phyloP scores from a whole-genome alignment of 2,329 filamentous ascomycete genomes.

The Fusarium sp. region DNA sequence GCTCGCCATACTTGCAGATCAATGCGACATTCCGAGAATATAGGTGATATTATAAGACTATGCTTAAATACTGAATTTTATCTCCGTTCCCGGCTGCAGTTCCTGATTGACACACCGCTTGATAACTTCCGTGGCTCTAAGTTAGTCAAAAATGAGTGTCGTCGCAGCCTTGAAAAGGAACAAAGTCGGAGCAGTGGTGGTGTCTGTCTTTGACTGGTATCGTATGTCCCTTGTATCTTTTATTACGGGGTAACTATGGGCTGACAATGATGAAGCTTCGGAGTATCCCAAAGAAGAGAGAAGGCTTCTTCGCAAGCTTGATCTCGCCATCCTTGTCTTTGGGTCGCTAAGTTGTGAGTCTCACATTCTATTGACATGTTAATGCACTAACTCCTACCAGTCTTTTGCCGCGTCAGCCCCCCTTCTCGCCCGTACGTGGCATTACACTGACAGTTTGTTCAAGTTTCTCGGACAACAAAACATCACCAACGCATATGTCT shows the following conservation, averaged over 20 bases:
- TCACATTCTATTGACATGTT: rapidly evolving
- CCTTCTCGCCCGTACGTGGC: rapidly evolving
- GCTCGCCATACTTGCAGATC: not conserved
- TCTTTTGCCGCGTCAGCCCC: not conserved
- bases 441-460: rapidly evolving
- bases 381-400: not conserved
- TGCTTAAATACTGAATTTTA: not conserved
- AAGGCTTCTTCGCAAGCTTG: not conserved
- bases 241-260: rapidly evolving
- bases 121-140: rapidly evolving
- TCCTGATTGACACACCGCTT: rapidly evolving
- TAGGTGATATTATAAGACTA: not conserved
- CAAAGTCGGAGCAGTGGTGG: not conserved
- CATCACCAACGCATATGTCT: not conserved
- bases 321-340: not conserved
- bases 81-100: rapidly evolving
- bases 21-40: too few species aligned
- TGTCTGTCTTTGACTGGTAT: slow-evolving; percentile 5
- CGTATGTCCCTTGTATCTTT: not conserved
- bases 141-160: not conserved
- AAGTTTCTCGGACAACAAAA: not conserved
- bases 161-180: not conserved
- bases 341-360: not conserved
- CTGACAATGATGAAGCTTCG: not conserved
- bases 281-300: not conserved